These are phyloP conservation scores for Beta macrorhiza DNA, from an alignment of 179 eudicot species.

Conservation along the genomic window DNA sequence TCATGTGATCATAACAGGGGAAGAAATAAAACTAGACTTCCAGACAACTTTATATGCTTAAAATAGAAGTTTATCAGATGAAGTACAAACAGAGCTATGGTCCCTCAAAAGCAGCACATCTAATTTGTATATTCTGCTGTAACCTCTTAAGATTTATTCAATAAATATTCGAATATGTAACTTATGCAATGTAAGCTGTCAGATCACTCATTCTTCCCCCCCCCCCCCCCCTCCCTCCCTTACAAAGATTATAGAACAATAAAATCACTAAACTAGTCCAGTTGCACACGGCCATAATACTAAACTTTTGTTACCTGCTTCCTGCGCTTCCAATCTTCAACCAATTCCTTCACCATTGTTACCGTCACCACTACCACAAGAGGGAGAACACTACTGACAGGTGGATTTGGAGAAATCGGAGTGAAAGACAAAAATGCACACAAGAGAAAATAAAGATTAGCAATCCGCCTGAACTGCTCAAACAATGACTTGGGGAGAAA, in stretches of 20 bases:
- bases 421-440: constrained; percentile 62
- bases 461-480: constrained; percentile 85
- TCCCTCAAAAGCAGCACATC: neutral
- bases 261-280: neutral
- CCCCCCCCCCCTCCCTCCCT: neutral
- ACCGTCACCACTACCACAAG: constrained; percentile 59
- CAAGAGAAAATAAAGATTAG: constrained; percentile 68
- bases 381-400: constrained; percentile 63
- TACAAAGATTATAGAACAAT: neutral
- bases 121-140: neutral
- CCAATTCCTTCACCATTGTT: constrained; percentile 69
- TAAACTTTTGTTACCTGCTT: constrained; percentile 45
- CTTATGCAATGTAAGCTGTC: neutral
- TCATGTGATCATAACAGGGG: neutral
- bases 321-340: constrained; percentile 65
- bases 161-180: neutral
- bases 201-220: neutral
- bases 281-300: neutral
- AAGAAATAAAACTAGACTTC: neutral
- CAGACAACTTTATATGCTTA: too few species aligned
- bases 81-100: neutral
- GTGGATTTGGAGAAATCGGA: constrained; percentile 60
- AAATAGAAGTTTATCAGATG: neutral
- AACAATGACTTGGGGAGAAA: constrained; percentile 70
- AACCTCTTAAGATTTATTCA: too few species aligned